Evolutionary conservation across 345 rosid genomes (phyloP).

Genomic region (Acer yangbiense): DNA sequence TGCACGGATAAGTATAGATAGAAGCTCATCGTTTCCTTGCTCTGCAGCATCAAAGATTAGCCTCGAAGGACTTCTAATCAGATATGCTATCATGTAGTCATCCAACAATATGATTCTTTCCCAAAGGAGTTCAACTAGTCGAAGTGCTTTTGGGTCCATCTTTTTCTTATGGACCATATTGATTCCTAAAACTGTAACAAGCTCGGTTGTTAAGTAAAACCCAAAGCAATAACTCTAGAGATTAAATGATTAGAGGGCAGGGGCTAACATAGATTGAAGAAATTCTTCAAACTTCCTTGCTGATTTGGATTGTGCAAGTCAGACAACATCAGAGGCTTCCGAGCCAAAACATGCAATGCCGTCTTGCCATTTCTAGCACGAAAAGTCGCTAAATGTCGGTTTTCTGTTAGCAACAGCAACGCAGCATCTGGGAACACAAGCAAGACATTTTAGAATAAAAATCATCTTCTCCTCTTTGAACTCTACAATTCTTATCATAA

Average conservation of each 20-base stretch:
- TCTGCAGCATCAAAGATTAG: neutral
- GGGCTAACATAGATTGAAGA: neutral
- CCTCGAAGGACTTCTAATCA: neutral
- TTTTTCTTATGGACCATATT: neutral
- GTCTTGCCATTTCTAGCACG: neutral
- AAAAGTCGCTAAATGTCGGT: neutral
- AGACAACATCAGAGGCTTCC: neutral
- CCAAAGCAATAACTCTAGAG: neutral
- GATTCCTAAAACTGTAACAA: neutral
- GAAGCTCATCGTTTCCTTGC: neutral
- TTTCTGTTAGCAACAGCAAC: neutral
- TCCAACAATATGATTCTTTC: neutral
- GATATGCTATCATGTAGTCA: neutral
- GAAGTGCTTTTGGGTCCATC: neutral
- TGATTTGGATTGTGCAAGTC: neutral
- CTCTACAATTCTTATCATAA: no score
- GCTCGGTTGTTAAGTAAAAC: neutral
- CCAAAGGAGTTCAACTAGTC: neutral
- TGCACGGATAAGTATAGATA: neutral
- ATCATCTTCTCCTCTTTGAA: no score
- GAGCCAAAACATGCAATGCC: conserved; percentile 25
- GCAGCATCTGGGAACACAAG: conserved; percentile 6
- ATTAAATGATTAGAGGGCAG: neutral
- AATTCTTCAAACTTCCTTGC: neutral
- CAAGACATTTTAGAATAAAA: no score